These are phyloP conservation scores for Neonectria magnoliae DNA, from an alignment of 2,329 filamentous ascomycete genomes.

Conservation along the genomic window DNA sequence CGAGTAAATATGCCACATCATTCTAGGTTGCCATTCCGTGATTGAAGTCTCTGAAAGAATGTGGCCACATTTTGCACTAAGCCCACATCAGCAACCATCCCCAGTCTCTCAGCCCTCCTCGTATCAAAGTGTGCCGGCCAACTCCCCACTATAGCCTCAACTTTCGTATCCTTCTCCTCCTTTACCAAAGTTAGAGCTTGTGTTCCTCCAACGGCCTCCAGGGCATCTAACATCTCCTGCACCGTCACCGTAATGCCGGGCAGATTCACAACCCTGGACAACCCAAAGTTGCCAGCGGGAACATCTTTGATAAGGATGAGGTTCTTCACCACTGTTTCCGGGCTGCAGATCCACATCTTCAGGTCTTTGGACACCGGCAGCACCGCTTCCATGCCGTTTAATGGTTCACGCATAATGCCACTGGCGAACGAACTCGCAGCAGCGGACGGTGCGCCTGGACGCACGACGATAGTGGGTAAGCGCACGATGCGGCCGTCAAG, in stretches of 20 bases:
- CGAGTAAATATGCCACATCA: too few species aligned
- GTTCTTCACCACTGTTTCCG: conserved; percentile 59
- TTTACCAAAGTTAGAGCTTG: conserved; percentile 55
- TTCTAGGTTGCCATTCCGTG: neutral
- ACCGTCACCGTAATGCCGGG: conserved; percentile 62
- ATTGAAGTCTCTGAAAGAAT: conserved; percentile 13
- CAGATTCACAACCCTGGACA: conserved; percentile 58
- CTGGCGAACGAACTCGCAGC: conserved; percentile 68
- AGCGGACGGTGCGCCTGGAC: conserved; percentile 67
- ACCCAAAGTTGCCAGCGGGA: conserved; percentile 49
- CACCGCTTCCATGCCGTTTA: conserved; percentile 54
- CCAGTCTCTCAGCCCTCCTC: conserved; percentile 62
- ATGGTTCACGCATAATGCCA: conserved; percentile 68
- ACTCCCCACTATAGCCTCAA: conserved; percentile 61
- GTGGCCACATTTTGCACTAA: conserved; percentile 42
- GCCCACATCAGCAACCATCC: conserved; percentile 57
- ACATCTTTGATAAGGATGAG: conserved; percentile 55
- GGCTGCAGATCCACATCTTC: conserved; percentile 62
- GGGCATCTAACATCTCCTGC: conserved; percentile 60
- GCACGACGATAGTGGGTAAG: conserved; percentile 69
- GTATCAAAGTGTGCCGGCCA: conserved; percentile 63
- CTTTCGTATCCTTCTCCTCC: conserved; percentile 56
- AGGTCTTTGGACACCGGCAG: conserved; percentile 59
- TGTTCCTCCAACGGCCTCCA: conserved; percentile 58
- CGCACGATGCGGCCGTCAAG: conserved; percentile 66